These are phyloP conservation scores for Boletus rubroflammeus DNA, from an alignment of 768 basidiomycete genomes.

Conservation along the genomic window DNA sequence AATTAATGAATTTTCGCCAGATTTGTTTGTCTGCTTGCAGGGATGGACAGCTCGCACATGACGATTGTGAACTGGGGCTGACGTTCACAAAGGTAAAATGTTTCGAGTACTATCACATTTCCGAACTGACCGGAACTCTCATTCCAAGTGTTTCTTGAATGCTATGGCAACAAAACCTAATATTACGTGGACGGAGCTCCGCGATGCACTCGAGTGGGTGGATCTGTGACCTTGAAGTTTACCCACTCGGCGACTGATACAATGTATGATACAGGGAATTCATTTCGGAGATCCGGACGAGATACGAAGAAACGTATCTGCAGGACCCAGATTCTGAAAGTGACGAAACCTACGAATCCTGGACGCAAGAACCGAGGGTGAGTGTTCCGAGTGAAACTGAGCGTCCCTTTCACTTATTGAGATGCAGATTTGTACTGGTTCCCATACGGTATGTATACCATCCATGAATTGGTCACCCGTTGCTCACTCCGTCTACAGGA, in stretches of 20 bases:
- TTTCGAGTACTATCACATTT: neutral
- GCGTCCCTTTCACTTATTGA: neutral
- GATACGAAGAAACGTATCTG: conserved; percentile 7
- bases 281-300: conserved; percentile 11
- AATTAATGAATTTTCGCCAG: neutral
- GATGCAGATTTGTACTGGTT: conserved; percentile 11
- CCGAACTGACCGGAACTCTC: neutral
- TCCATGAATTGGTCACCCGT: neutral
- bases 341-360: neutral
- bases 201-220: conserved; percentile 14
- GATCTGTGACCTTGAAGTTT: neutral
- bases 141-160: conserved; percentile 20
- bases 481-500: conserved; percentile 6
- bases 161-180: conserved; percentile 3
- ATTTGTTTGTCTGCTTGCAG: conserved; percentile 28
- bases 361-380: conserved; percentile 22
- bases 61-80: conserved; percentile 13
- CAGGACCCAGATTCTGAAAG: neutral
- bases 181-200: conserved; percentile 22
- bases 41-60: conserved; percentile 23
- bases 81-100: conserved; percentile 27
- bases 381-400: conserved; percentile 2
- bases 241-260: neutral
- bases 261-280: conserved; percentile 3
- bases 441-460: conserved; percentile 5